phyloP scores from a whole-genome alignment of 441 rosid genomes.

The Cnidoscolus chayamansa region DNA sequence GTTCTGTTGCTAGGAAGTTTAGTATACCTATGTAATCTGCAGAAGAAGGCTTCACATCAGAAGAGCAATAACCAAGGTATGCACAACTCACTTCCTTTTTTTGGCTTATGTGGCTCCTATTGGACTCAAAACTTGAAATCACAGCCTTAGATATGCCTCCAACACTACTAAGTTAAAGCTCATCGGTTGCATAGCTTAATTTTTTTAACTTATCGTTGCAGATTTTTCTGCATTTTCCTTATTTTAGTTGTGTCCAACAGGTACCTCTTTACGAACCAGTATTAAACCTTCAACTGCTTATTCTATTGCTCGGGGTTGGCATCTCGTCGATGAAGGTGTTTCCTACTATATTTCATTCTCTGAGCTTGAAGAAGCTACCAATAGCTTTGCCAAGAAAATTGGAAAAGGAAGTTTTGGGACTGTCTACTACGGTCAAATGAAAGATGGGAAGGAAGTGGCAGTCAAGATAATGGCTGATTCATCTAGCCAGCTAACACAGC shows the following conservation, averaged over 20 bases:
- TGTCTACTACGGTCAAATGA: constrained; percentile 88
- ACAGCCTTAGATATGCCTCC: too few species aligned
- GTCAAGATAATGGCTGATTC: constrained; percentile 80
- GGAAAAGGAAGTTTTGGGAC: constrained; percentile 94
- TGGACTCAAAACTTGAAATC: too few species aligned
- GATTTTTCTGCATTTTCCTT: constrained; percentile 16
- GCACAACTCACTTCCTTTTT: neutral
- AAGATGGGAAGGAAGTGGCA: constrained; percentile 93
- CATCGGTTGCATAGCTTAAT: neutral
- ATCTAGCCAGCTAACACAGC: constrained; percentile 58
- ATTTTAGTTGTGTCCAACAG: constrained; percentile 34
- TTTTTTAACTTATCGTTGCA: neutral
- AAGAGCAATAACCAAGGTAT: constrained; percentile 52
- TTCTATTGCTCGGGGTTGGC: constrained; percentile 59
- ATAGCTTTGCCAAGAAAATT: constrained; percentile 61
- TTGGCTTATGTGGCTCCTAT: neutral
- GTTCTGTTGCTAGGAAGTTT: constrained; percentile 54
- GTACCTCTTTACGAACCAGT: constrained; percentile 41
- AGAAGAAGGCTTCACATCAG: constrained; percentile 29
- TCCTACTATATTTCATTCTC: constrained; percentile 65
- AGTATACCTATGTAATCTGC: constrained; percentile 35
- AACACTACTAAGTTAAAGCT: too few species aligned
- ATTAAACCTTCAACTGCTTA: constrained; percentile 47
- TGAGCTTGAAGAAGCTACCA: constrained; percentile 76
- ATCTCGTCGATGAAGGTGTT: constrained; percentile 68